A percentile compares a stretch with the other conserved stretches of the same genome.
Conservation (phyloP, 768 basidiomycete genomes). For the Mycena capillaripes region DNA sequence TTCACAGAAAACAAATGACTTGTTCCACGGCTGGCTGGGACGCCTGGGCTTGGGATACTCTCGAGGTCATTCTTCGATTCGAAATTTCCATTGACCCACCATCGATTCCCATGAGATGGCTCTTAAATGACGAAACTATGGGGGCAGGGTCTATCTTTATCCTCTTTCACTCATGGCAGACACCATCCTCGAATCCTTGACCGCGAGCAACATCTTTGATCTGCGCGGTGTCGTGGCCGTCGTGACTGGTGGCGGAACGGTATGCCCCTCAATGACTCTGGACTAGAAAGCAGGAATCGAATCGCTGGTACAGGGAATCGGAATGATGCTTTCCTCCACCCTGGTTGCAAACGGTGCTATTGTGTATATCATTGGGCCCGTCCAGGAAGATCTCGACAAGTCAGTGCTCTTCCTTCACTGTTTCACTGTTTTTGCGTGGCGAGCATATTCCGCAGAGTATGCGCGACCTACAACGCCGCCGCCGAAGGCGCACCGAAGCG, state of each 20-base stretch:
- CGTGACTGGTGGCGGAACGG: slow-evolving; percentile 61
- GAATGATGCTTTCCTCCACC: slow-evolving; percentile 63
- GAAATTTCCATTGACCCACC: too few species aligned
- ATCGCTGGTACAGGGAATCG: slow-evolving; percentile 55
- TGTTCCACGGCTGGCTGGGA: too few species aligned
- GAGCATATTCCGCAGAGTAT: slow-evolving; percentile 42
- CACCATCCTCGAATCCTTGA: slow-evolving; percentile 47
- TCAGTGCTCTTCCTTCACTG: slow-evolving; percentile 28
- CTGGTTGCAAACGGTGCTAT: slow-evolving; percentile 63
- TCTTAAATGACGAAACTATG: too few species aligned
- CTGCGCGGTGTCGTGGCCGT: slow-evolving; percentile 60
- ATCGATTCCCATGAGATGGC: too few species aligned
- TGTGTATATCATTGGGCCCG: slow-evolving; percentile 63
- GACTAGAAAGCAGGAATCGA: background rate
- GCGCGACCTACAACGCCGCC: slow-evolving; percentile 53
- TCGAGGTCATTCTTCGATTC: too few species aligned
- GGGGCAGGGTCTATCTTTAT: background rate
- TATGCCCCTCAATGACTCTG: slow-evolving; percentile 33
- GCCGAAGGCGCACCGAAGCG: slow-evolving; percentile 42
- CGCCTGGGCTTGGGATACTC: too few species aligned
- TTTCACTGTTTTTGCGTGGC: background rate
- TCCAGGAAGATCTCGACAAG: slow-evolving; percentile 56
- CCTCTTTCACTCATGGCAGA: slow-evolving; percentile 40
- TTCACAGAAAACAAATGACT: too few species aligned
- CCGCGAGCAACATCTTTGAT: slow-evolving; percentile 57